Evolutionary conservation across 164 flowering plant species (phyloP).

Genomic region (Echeveria elegans): DNA sequence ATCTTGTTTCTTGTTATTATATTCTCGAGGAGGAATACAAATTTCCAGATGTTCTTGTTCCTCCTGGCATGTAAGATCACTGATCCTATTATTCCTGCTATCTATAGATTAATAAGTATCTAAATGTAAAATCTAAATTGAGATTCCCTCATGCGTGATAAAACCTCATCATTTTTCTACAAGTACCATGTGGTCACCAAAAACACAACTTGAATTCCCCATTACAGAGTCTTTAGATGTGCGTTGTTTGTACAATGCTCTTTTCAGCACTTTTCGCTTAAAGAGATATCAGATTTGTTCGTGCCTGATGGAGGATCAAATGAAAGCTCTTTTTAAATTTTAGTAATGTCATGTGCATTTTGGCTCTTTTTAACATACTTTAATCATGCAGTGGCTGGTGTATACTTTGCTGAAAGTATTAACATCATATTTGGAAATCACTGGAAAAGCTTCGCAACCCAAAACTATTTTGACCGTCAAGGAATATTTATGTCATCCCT

Average conservation of each 20-base stretch:
- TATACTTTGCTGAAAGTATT: constrained; percentile 76
- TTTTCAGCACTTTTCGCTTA: neutral
- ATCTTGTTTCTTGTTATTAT: constrained; percentile 40
- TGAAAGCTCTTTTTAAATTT: neutral
- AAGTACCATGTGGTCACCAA: too few relatives aligned
- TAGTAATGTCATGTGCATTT: neutral
- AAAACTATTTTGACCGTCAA: constrained; percentile 75
- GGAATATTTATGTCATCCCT: constrained; percentile 78
- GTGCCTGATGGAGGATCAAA: neutral
- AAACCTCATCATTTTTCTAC: too few relatives aligned
- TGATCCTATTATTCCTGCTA: neutral
- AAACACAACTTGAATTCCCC: too few relatives aligned
- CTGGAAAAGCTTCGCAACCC: constrained; percentile 81
- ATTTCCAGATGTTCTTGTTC: constrained; percentile 85
- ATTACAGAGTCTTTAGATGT: too few relatives aligned
- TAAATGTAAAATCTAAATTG: neutral
- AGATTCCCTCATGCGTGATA: neutral
- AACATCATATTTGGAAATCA: constrained; percentile 44
- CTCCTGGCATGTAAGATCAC: constrained; percentile 34
- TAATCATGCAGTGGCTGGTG: constrained; percentile 44
- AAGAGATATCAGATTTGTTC: neutral
- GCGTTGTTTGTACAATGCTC: too few relatives aligned
- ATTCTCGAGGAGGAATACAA: constrained; percentile 50
- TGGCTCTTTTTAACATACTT: neutral
- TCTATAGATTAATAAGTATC: neutral